These are phyloP conservation scores for Ophiostoma montium DNA, from an alignment of 2,329 filamentous ascomycete species.

Conservation along the genomic window DNA sequence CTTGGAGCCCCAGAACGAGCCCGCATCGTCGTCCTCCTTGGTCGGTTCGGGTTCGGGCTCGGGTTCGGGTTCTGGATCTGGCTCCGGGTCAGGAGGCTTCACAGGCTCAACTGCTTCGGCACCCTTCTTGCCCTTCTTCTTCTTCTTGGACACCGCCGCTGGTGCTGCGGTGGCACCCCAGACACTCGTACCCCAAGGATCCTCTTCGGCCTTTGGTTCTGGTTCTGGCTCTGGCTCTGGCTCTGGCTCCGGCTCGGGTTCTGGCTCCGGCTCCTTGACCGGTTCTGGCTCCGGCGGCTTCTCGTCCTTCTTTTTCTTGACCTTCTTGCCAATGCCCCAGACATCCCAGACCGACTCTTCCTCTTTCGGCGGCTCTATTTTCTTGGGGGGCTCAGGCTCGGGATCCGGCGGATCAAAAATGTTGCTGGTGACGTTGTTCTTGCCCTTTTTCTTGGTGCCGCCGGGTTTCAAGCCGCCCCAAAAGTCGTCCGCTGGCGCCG, in stretches of 20 bases:
- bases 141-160: constrained; percentile 22
- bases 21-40: constrained; percentile 8
- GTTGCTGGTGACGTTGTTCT: constrained; percentile 16
- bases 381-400: constrained; percentile 7
- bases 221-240: constrained; percentile 3
- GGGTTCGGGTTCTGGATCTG: constrained; percentile 4
- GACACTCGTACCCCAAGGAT: no score
- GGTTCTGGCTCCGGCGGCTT: constrained; percentile 1
- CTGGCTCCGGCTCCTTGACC: background rate
- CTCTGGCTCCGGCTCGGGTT: background rate
- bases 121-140: constrained; percentile 20
- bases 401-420: constrained; percentile 10
- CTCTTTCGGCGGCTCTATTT: constrained; percentile 9
- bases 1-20: constrained; percentile 3
- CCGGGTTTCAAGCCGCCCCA: constrained; percentile 12
- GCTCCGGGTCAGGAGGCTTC: background rate
- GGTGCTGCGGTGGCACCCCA: background rate
- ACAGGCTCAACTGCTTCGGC: constrained; percentile 2
- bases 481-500: constrained; percentile 11
- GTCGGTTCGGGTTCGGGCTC: constrained; percentile 11
- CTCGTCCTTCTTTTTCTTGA: constrained; percentile 15
- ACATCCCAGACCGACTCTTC: constrained; percentile 26
- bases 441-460: constrained; percentile 25
- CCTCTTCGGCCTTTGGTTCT: constrained; percentile 10
- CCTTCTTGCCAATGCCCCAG: constrained; percentile 26